Evolutionary conservation across 768 basidiomycete genomes (phyloP).

Genomic region (Cystobasidium tubakii): DNA sequence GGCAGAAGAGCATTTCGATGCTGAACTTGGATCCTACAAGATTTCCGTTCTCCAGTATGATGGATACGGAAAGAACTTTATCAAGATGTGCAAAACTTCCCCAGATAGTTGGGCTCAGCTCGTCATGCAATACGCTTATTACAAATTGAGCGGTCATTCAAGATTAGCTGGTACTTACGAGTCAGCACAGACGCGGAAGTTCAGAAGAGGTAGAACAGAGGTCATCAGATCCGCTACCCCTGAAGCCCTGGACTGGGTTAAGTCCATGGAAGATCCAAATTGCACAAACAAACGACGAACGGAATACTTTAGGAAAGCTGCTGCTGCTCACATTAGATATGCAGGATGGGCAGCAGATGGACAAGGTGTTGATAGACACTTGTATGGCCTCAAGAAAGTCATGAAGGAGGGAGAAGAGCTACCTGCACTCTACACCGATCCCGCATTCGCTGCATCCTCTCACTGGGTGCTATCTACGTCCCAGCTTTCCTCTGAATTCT

Average conservation of each 20-base stretch:
- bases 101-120: conserved; percentile 95
- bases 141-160: conserved; percentile 58
- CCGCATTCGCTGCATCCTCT: conserved; percentile 60
- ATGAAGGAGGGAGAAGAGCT: conserved; percentile 65
- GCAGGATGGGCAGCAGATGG: conserved; percentile 86
- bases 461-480: conserved; percentile 94
- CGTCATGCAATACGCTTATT: conserved; percentile 91
- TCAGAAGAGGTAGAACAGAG: conserved; percentile 82
- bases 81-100: conserved; percentile 60
- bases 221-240: conserved; percentile 80
- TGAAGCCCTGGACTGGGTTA: conserved; percentile 77
- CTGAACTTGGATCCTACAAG: conserved; percentile 70
- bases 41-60: conserved; percentile 78
- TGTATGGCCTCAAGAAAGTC: conserved; percentile 81
- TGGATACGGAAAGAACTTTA: conserved; percentile 74
- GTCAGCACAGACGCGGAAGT: conserved; percentile 88
- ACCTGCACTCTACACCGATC: conserved; percentile 49
- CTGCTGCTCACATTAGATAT: conserved; percentile 76
- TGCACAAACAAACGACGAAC: conserved; percentile 49
- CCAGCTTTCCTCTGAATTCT: conserved; percentile 69
- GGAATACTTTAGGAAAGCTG: conserved; percentile 53
- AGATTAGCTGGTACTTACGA: conserved; percentile 61
- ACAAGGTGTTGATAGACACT: conserved; percentile 87
- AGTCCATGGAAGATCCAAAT: conserved; percentile 70
- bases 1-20: conserved; percentile 66